Evolutionary conservation across 1,284 basidiomycete species (phyloP).

Genomic region (Malassezia arunalokei): DNA sequence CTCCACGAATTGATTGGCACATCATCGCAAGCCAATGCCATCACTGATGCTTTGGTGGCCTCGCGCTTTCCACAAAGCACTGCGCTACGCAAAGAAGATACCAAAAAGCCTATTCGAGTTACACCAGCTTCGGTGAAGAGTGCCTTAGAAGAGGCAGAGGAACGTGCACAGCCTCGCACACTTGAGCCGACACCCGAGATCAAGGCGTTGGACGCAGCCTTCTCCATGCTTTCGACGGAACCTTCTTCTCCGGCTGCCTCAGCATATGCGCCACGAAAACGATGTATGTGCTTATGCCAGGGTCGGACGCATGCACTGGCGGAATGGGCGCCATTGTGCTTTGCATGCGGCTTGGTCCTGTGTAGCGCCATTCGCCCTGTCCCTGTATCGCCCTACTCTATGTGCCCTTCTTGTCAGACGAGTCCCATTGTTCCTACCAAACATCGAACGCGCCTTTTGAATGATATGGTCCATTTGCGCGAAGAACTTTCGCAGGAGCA

Average conservation of each 20-base stretch:
- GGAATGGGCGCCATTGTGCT: conserved; percentile 2
- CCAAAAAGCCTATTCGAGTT: conserved; percentile 1
- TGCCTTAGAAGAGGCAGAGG: conserved; percentile 5
- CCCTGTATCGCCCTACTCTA: conserved; percentile 6
- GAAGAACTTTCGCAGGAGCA: conserved; percentile 9
- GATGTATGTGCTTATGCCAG: conserved; percentile 12
- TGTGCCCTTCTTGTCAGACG: conserved; percentile 10
- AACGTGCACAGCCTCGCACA: not conserved
- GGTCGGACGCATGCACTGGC: conserved; percentile 5
- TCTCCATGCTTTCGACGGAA: conserved; percentile 10
- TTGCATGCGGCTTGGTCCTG: conserved; percentile 10
- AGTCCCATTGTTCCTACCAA: conserved; percentile 7
- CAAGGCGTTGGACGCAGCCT: conserved; percentile 3
- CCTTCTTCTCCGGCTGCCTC: not conserved
- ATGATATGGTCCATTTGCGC: conserved; percentile 2
- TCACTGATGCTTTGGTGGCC: conserved; percentile 5
- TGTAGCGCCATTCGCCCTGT: conserved; percentile 7
- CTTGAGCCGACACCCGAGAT: conserved; percentile 13
- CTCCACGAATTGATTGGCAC: conserved; percentile 13
- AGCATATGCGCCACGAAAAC: not conserved
- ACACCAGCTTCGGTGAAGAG: conserved; percentile 2
- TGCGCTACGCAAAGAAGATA: not conserved
- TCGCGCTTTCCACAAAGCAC: not conserved
- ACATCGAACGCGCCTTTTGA: not conserved
- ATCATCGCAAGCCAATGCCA: conserved; percentile 1